Base-by-base conservation (phyloP, 108 stramenopile genomes). In the Schizochytrium sp. region DNA sequence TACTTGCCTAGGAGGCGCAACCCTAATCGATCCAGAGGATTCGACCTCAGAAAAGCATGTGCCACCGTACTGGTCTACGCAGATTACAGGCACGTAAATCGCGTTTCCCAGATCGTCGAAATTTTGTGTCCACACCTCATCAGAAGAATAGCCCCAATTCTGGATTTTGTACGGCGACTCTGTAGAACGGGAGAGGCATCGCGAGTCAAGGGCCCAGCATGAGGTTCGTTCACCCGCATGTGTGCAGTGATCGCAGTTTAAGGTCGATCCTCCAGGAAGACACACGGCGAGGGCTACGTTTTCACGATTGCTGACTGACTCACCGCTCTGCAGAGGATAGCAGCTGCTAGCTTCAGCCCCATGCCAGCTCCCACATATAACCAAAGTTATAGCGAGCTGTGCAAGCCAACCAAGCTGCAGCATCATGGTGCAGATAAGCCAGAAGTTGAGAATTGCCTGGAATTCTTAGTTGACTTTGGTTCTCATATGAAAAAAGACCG, bases 151-250 rank as follows among this genome's bases (percentile, higher is more conserved):
- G 50, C 76, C 76, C 76, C 76, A 83, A 28, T 83, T 83, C 47
- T 83, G 50, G 13, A 83, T 10, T 53, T 55, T 49, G 53, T 83
- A 83, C 10, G 47, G 55, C 0, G 47, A 49, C 3, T 83, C 50
- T n/a, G 28, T 10, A 47, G 76, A 83, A n/a, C 55, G 50, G 13
- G 50, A 38, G 10, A 55, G 47, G 28, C 76, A 83, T 40, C 76
- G 10, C 13, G 76, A 83, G 50, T 83, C 3, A 10, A 83, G 76
- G 28, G 49, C 55, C 76, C 76, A 83, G 53, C 76, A 83, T 53
- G 76, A 83, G 10, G 76, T 83, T 42, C 76, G 76, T 47, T 53
- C 55, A 5, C 76, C 28, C 47, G 76, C 76, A 42, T 83, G 76
- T 53, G 76, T 83, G 76, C 76, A 83, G 55, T 83, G 76, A 40